Base-by-base conservation (phyloP, 1,284 basidiomycete genomes). In the Irpex sp. region DNA sequence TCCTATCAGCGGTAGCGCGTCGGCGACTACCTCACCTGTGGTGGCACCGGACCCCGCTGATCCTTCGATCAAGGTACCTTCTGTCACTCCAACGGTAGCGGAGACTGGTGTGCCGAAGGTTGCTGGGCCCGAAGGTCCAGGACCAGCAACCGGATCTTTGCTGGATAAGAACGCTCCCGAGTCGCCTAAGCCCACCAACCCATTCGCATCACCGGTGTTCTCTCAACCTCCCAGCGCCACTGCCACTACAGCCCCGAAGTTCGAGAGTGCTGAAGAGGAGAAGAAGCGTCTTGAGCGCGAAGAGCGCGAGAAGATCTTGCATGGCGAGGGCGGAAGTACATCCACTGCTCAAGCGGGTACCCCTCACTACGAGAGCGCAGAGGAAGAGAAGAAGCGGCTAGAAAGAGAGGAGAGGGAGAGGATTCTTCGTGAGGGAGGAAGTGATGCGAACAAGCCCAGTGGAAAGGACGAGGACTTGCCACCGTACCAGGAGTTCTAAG, bases 121-220 rank as follows among this genome's bases (percentile, higher is more conserved):
- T 82, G 74, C 81, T 77, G 74, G 85, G 77, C 60, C 74, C 82
- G 74, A 69, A 2, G 88, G 87, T 8, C 87, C 88, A 49, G 88
- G 88, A 1, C 88, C 88, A 5, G 79, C 84, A 2, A 85, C 81
- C 66, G 89, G 88, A 5, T 87, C 86, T 8, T 76, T 88, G 62
- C 79, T 75, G 67, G 81, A 88, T 65, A 76, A 85, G 66, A 80
- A 76, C 48, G 75, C 79, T 9, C 74, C 79, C 19, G 68, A 78
- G 52, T 71, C 71, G 31, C 70, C 73, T 34, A 72, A 76, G 11
- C 70, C 72, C 38, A 73, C 72, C 15, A 62, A 64, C 40, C 56
- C 60, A 6, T 49, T 58, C 54, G 7, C 26, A 6, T 34, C 54
- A 34, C 54, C 54, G 9, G 49, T 17, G 8, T 17, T 17, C 17